Base-by-base conservation (phyloP, 331 rosid genomes). In the Quercus tomentella region DNA sequence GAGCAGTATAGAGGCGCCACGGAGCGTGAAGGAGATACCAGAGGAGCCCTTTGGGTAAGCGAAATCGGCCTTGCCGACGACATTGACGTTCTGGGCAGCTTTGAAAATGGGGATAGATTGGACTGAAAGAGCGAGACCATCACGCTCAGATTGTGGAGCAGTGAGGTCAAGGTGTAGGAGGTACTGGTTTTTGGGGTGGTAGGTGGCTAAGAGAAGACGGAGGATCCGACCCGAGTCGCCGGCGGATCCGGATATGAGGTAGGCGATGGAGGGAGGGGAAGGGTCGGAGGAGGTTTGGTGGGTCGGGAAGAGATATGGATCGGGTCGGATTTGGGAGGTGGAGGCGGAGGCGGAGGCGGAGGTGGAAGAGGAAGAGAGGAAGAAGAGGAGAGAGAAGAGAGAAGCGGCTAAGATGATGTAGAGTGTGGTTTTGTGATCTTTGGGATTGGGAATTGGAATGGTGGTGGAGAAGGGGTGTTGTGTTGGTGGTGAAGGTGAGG, bases 11-110 rank as follows among this genome's bases (percentile, higher is more conserved):
- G 99, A 87, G 1, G 98, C 98, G 0, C 96, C 98, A 11, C 89
- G 99, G 60, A 95, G 99, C 49, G 83, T 86, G 20, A 89, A 83
- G 0, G 98, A 86, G 61, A 95, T 80, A 0, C 89, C 81, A 17
- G 96, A 88, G 0, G 99, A 95, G 1, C 98, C 96, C 76, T 82
- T 91, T 1, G 41, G 23, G 80, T 95, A 93, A 0, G 82, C 90
- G 63, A 90, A 89, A 82, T 93, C 97, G 21, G 99, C 92, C 70
- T 88, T 92, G 2, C 98, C 99, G 14, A 95, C 70, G 1, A 95
- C 94, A 71, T 91, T 84, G 1, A 95, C 97, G 10, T 95, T 95
- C 88, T 82, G 87, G 4, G 98, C 97, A 80, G 94, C 99, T 70
- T 41, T 84, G 60, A 93, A 95, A 69, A 93, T 21, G 20, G 94